Base-by-base conservation (phyloP, 768 basidiomycete genomes). In the Tricholoma matsutake region DNA sequence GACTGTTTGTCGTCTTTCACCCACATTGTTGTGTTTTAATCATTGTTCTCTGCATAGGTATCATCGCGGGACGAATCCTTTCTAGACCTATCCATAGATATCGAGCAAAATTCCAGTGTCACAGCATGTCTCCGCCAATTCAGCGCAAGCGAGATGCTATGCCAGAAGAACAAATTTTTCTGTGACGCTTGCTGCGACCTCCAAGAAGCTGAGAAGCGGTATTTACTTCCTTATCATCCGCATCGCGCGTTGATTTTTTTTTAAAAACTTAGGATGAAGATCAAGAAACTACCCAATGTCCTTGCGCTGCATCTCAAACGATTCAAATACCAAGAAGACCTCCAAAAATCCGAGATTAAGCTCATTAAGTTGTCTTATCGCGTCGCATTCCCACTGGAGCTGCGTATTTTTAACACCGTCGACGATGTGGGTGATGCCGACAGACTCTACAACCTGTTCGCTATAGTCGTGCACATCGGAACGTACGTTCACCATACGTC, bases 391-490 rank as follows among this genome's bases (percentile, higher is more conserved):
- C 96, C 97, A 1, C 83, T 94, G 64, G 91, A 98, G 72, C 85
- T 99, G 41, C 87, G 96, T 61, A 77, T 99, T 59, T 98, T 98
- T 80, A 98, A 99, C 73, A 98, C 97, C 45, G 89, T 95, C 55
- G 97, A 99, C 73, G 94, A 96, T 67, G 85, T 89, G 52, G 86
- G 89, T 56, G 86, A 98, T 71, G 92, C 95, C 0, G 97, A 99
- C 73, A 81, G 96, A 57, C 72, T 98, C 62, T 99, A 97, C 76
- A 87, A 92, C 72, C 83, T 99, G 28, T 98, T 96, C 72, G 95
- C 93, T 13, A 93, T 98, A 60, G 96, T 99, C 34, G 94, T 99
- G n/a, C 97, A 99, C 75, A 96, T 99, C 64, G 97, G 97, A 83
- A 91, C 86, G 96, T 96, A 75, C 70, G 93, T 87, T 6, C 29